phyloP scores from a whole-genome alignment of 495 filamentous ascomycete species.

The Penicillium silybi region DNA sequence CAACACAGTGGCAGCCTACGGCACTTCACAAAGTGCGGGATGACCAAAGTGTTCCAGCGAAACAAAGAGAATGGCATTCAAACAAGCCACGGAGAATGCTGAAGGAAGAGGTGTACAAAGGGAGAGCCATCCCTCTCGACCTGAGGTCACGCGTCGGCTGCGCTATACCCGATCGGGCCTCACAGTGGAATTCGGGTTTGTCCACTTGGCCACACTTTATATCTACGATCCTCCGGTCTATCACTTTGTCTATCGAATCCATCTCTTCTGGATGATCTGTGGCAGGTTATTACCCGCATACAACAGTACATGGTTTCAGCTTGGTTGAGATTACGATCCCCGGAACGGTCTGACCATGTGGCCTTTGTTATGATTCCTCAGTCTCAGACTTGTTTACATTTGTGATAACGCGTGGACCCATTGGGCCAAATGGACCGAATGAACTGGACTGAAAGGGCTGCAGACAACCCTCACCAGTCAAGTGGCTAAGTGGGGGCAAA shows the following conservation, averaged over 20 bases:
- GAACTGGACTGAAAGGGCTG: not conserved
- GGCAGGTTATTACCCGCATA: not conserved
- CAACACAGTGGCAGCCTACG: slow-evolving; percentile 1
- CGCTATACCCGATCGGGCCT: slow-evolving; percentile 33
- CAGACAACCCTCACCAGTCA: not conserved
- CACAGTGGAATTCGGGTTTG: not conserved
- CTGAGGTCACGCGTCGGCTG: slow-evolving; percentile 41
- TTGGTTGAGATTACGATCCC: not conserved
- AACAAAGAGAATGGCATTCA: slow-evolving; percentile 24
- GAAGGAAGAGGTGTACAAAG: slow-evolving; percentile 23
- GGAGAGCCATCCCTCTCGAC: slow-evolving; percentile 25
- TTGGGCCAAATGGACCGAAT: not conserved
- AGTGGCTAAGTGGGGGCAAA: not conserved
- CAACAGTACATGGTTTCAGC: not conserved
- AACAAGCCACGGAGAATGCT: slow-evolving; percentile 8
- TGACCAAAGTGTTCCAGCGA: slow-evolving; percentile 9
- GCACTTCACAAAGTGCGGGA: not conserved
- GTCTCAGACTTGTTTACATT: slow-evolving; percentile 19
- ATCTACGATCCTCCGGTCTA: not conserved
- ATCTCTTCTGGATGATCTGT: not conserved
- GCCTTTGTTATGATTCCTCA: slow-evolving; percentile 3
- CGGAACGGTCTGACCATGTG: not conserved
- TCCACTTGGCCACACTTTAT: not conserved
- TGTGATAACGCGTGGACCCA: not conserved
- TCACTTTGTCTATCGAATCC: not conserved